phyloP scores from a whole-genome alignment of 345 rosid genomes.

The Lepidium africanum region DNA sequence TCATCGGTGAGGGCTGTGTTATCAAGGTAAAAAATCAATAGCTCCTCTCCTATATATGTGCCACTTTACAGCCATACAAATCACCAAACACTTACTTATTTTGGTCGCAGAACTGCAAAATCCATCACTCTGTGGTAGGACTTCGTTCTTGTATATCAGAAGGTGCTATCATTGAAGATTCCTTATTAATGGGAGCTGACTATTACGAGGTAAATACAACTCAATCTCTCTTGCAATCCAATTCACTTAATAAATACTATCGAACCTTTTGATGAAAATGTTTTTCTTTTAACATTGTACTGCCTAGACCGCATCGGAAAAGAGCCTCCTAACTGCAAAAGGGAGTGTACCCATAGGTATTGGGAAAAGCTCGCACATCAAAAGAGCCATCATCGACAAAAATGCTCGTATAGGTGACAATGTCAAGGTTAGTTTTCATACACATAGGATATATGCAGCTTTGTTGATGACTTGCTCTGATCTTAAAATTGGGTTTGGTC shows the following conservation, averaged over 20 bases:
- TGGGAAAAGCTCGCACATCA: conserved; percentile 74
- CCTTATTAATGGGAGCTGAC: conserved; percentile 93
- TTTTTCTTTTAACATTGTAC: neutral
- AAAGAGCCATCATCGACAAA: conserved; percentile 90
- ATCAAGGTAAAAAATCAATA: conserved; percentile 51
- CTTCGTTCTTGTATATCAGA: conserved; percentile 93
- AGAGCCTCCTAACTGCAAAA: conserved; percentile 68
- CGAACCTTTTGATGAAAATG: neutral
- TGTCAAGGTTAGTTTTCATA: conserved; percentile 49
- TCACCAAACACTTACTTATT: neutral
- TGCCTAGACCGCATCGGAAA: conserved; percentile 66
- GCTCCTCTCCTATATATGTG: neutral
- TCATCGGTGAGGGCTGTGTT: conserved; percentile 96
- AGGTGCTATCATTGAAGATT: conserved; percentile 90
- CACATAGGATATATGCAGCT: neutral
- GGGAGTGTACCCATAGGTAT: conserved; percentile 89
- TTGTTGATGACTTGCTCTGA: neutral
- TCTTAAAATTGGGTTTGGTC: neutral
- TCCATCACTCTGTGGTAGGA: conserved; percentile 89
- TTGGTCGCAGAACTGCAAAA: conserved; percentile 66
- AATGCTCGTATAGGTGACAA: conserved; percentile 82
- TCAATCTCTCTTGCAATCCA: neutral
- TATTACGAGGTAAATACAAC: conserved; percentile 65
- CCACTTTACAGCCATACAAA: neutral
- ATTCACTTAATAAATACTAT: neutral